Evolutionary conservation across 345 rosid species (phyloP).

Genomic region (Aurinia saxatilis): DNA sequence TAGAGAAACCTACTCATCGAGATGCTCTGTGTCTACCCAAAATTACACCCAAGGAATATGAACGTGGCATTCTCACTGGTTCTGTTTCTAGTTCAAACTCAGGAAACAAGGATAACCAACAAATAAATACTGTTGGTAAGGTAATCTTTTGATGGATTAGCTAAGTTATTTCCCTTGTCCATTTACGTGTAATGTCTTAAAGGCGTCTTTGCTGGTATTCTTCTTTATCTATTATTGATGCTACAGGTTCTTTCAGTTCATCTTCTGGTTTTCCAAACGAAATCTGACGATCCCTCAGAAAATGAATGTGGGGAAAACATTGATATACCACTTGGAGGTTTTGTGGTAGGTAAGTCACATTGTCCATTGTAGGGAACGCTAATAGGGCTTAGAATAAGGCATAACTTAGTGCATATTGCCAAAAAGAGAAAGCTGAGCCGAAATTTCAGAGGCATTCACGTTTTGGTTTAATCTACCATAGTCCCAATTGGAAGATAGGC

Average conservation of each 20-base stretch:
- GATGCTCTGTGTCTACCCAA: conserved; percentile 13
- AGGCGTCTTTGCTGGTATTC: background rate
- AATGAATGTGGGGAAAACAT: conserved; percentile 23
- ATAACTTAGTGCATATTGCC: background rate
- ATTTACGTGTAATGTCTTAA: background rate
- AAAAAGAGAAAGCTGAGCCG: background rate
- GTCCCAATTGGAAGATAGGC: background rate
- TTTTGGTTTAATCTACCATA: background rate
- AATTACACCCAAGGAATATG: conserved; percentile 13
- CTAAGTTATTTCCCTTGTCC: background rate
- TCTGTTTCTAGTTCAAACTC: conserved; percentile 34
- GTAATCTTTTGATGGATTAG: conserved; percentile 33
- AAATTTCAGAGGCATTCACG: background rate
- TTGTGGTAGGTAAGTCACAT: conserved; percentile 61
- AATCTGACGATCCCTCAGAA: conserved; percentile 21
- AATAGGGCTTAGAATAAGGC: background rate
- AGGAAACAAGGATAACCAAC: conserved; percentile 27
- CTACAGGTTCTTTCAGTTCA: conserved; percentile 59
- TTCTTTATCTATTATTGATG: conserved; percentile 10
- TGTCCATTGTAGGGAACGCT: background rate
- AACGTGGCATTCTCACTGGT: conserved; percentile 36
- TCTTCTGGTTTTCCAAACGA: conserved; percentile 53
- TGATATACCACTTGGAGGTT: conserved; percentile 67
- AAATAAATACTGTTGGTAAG: conserved; percentile 47
- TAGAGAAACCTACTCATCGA: conserved; percentile 11